Evolutionary conservation across 2,329 filamentous ascomycete genomes (phyloP).

Genomic region (Cladosporium colombiae): DNA sequence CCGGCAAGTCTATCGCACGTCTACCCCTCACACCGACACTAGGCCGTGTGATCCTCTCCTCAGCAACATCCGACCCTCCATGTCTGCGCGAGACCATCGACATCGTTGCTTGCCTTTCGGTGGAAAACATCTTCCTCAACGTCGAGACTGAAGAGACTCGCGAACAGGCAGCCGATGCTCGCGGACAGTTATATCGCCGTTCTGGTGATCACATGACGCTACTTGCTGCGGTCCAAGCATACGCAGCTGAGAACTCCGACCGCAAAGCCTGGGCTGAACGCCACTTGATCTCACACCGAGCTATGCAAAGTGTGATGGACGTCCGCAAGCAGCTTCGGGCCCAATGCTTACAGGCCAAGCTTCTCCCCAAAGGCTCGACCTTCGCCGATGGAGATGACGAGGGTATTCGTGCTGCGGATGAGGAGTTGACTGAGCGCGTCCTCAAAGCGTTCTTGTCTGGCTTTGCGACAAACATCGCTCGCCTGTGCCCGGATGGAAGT

Average conservation of each 20-base stretch:
- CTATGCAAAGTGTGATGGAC: conserved; percentile 67
- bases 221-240: conserved; percentile 60
- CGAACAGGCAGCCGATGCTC: conserved; percentile 57
- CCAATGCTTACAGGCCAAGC: conserved; percentile 55
- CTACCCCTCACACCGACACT: conserved; percentile 81
- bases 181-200: conserved; percentile 58
- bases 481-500: conserved; percentile 60
- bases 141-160: conserved; percentile 61
- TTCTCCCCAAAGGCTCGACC: conserved; percentile 26
- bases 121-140: conserved; percentile 64
- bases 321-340: conserved; percentile 62
- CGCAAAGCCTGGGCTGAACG: conserved; percentile 61
- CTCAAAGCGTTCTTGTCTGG: conserved; percentile 60
- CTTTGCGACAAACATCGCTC: conserved; percentile 62
- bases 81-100: conserved; percentile 84
- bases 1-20: conserved; percentile 75
- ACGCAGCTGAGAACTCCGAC: conserved; percentile 58
- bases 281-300: conserved; percentile 62
- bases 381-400: conserved; percentile 14
- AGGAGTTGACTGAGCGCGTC: conserved; percentile 52
- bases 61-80: conserved; percentile 67
- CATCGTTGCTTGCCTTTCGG: conserved; percentile 68
- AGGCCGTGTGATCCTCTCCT: conserved; percentile 79
- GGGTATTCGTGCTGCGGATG: conserved; percentile 46
- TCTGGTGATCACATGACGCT: conserved; percentile 67